phyloP scores from a whole-genome alignment of 2,329 filamentous ascomycete species.

The Daldinia sp. region DNA sequence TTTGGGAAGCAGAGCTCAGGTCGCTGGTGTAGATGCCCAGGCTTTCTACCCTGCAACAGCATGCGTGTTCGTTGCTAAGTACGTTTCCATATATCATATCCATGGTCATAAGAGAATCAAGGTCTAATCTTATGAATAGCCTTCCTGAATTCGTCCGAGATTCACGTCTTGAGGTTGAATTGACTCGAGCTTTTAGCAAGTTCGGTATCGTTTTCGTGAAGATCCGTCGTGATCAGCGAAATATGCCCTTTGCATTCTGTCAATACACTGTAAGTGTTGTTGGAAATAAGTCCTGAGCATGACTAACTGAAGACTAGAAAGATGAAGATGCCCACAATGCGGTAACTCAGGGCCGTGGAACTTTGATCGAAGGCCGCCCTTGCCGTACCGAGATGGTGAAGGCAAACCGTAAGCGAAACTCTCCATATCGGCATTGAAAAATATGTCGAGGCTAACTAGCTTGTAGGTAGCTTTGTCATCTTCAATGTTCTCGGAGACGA shows the following conservation, averaged over 20 bases:
- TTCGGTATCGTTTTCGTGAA: constrained; percentile 72
- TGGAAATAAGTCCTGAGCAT: neutral
- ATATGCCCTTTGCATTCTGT: constrained; percentile 74
- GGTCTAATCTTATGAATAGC: constrained; percentile 53
- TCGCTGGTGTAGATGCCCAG: constrained; percentile 62
- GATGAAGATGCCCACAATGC: constrained; percentile 63
- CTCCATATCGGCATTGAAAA: neutral
- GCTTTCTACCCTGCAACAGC: constrained; percentile 64
- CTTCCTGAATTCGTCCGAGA: constrained; percentile 65
- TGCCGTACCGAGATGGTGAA: constrained; percentile 71
- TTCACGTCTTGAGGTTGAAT: constrained; percentile 62
- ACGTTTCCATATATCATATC: constrained; percentile 50
- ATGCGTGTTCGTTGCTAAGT: constrained; percentile 77
- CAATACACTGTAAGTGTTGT: constrained; percentile 68
- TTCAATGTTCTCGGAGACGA: constrained; percentile 54
- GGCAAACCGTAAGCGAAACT: constrained; percentile 64
- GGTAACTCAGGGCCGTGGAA: constrained; percentile 60
- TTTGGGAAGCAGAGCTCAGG: constrained; percentile 40
- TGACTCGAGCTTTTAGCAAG: constrained; percentile 64
- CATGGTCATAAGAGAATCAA: constrained; percentile 1
- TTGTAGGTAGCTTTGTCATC: constrained; percentile 64
- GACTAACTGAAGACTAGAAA: constrained; percentile 56
- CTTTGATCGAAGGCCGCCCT: constrained; percentile 65
- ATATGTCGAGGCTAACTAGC: constrained; percentile 43
- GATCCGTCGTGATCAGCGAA: constrained; percentile 67